These are phyloP conservation scores for Camellia sinensis DNA, from an alignment of 148 eudicot genomes.

Conservation along the genomic window DNA sequence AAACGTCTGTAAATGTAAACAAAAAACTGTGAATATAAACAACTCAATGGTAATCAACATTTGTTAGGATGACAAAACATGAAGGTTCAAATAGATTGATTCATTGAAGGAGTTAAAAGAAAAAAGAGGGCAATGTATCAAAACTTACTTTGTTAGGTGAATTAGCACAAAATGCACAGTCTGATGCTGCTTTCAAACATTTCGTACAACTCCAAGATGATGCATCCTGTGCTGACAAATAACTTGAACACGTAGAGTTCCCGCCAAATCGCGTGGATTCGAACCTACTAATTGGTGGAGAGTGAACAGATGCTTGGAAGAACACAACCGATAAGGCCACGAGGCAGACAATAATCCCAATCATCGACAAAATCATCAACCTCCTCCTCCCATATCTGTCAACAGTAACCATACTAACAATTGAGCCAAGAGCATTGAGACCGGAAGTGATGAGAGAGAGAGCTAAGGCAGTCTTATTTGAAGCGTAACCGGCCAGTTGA, in stretches of 20 bases:
- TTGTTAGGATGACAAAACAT: neutral
- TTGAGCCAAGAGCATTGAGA: conserved; percentile 66
- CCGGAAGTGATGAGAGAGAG: conserved; percentile 80
- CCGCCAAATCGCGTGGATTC: conserved; percentile 54
- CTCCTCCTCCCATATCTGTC: conserved; percentile 78
- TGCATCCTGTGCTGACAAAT: conserved; percentile 28
- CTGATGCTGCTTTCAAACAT: conserved; percentile 52
- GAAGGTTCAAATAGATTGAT: neutral
- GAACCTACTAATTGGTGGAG: conserved; percentile 38
- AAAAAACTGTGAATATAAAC: too few species aligned
- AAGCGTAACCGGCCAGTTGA: conserved; percentile 80
- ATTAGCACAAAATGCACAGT: conserved; percentile 67
- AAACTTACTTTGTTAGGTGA: conserved; percentile 44
- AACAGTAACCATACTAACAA: conserved; percentile 67
- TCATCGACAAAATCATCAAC: conserved; percentile 69
- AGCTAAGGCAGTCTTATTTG: conserved; percentile 73
- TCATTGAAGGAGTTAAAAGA: neutral
- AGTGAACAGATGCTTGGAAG: conserved; percentile 37
- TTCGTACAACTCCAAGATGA: conserved; percentile 64
- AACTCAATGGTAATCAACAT: neutral
- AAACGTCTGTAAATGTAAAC: too few species aligned
- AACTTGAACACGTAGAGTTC: conserved; percentile 59
- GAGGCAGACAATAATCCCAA: conserved; percentile 62
- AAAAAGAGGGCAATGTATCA: neutral
- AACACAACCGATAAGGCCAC: conserved; percentile 44